Evolutionary conservation across 2,329 filamentous ascomycete genomes (phyloP).

Genomic region (Talaromyces marneffei): DNA sequence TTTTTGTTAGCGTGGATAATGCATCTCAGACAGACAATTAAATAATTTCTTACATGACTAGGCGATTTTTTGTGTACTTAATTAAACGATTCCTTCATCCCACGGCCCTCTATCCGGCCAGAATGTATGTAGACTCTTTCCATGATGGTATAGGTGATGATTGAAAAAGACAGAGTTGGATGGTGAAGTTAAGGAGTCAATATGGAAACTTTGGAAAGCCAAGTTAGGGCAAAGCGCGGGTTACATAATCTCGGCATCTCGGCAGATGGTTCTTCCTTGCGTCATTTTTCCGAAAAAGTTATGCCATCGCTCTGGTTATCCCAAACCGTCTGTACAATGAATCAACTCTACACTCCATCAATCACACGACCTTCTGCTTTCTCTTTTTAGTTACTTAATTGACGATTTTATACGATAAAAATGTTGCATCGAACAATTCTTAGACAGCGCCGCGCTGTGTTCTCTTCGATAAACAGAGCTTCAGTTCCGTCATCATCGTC

Average conservation of each 20-base stretch:
- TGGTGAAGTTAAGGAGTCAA: not conserved
- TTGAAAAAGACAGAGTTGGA: not conserved
- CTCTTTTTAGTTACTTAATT: not conserved
- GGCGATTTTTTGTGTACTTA: not conserved
- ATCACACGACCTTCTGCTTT: slow-evolving; percentile 3
- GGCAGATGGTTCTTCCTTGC: slow-evolving; percentile 10
- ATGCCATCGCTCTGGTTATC: not conserved
- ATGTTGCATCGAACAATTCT: slow-evolving; percentile 42
- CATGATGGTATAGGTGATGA: not conserved
- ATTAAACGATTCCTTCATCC: not conserved
- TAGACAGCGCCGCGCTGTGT: slow-evolving; percentile 37
- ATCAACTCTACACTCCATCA: not conserved
- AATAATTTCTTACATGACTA: not conserved
- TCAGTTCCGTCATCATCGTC: slow-evolving; percentile 29
- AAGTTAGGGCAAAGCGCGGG: not conserved
- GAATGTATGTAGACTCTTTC: not conserved
- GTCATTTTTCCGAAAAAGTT: slow-evolving; percentile 11
- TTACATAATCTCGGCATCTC: slow-evolving; percentile 14
- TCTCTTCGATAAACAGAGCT: slow-evolving; percentile 30
- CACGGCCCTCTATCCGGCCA: not conserved
- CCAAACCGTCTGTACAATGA: not conserved
- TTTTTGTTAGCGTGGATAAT: not conserved
- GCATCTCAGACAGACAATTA: not conserved
- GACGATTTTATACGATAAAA: slow-evolving; percentile 11
- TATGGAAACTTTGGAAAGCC: not conserved